A percentile compares a stretch with the other conserved stretches of the same genome.
Conservation (phyloP, 768 basidiomycete genomes). For the Boletus huronensis region DNA sequence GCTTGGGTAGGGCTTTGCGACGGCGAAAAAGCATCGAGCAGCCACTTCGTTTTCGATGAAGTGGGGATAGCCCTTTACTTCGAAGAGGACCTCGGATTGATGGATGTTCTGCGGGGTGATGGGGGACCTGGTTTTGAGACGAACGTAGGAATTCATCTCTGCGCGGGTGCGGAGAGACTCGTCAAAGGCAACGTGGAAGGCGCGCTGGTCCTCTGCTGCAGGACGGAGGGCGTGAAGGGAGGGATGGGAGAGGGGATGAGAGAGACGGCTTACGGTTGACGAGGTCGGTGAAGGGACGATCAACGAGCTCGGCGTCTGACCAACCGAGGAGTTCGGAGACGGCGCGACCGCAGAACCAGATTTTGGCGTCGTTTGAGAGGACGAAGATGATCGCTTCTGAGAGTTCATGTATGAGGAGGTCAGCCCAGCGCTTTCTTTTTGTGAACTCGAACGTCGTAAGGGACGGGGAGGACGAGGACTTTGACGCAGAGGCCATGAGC, state of each 20-base stretch:
- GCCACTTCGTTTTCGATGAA: constrained; percentile 36
- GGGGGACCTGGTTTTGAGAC: constrained; percentile 50
- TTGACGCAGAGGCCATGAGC: constrained; percentile 16
- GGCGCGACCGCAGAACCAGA: constrained; percentile 67
- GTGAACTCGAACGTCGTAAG: constrained; percentile 69
- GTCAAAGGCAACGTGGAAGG: constrained; percentile 48
- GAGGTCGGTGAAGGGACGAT: constrained; percentile 60
- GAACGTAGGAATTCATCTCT: constrained; percentile 57
- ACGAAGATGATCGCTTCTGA: constrained; percentile 70
- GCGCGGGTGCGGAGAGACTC: constrained; percentile 46
- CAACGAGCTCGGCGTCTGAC: constrained; percentile 69
- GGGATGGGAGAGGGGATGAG: neutral
- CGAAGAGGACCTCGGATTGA: constrained; percentile 58
- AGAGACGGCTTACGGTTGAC: constrained; percentile 51
- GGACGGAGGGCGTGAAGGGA: neutral
- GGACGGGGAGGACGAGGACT: neutral
- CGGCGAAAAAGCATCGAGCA: constrained; percentile 66
- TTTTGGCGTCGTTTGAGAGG: constrained; percentile 56
- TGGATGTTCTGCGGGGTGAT: constrained; percentile 23
- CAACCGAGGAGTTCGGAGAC: constrained; percentile 75
- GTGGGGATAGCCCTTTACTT: constrained; percentile 65
- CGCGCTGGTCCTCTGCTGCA: constrained; percentile 54
- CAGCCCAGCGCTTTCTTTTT: constrained; percentile 83
- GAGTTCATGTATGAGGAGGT: constrained; percentile 72
- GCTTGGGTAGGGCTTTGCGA: constrained; percentile 75